Percentiles rank a stretch among this genome's conserved stretches.
phyloP scores from a whole-genome alignment of 2,329 filamentous ascomycete genomes.

The Periconia macrospinosa region DNA sequence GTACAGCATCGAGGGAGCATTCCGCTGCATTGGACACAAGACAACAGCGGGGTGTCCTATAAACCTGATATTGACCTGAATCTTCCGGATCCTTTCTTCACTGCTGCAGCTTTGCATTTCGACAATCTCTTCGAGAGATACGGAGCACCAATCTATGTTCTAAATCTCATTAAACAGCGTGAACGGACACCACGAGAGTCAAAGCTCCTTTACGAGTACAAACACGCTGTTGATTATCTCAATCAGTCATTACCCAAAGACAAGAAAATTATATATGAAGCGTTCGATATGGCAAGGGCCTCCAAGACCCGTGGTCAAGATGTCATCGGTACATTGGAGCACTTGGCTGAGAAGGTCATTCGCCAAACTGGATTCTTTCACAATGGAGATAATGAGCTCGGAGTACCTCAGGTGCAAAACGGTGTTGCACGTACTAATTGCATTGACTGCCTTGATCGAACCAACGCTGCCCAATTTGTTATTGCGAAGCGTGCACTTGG shows the following conservation, averaged over 20 bases:
- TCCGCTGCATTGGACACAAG: constrained; percentile 95
- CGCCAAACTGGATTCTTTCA: constrained; percentile 90
- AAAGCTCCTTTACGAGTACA: constrained; percentile 85
- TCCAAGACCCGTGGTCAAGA: constrained; percentile 89
- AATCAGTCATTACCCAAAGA: constrained; percentile 87
- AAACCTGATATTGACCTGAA: constrained; percentile 96
- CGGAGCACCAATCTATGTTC: constrained; percentile 84
- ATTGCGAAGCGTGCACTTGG: constrained; percentile 93
- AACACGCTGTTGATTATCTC: constrained; percentile 83
- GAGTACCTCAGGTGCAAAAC: constrained; percentile 75
- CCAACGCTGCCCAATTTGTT: constrained; percentile 96
- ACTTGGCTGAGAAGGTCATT: constrained; percentile 85
- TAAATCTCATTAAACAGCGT: constrained; percentile 84
- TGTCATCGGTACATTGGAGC: constrained; percentile 88
- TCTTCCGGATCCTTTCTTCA: constrained; percentile 94
- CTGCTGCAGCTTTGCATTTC: constrained; percentile 89
- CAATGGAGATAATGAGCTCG: constrained; percentile 75
- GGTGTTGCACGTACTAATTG: constrained; percentile 95
- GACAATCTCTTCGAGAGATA: constrained; percentile 93
- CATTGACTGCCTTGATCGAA: constrained; percentile 95
- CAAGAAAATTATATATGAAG: constrained; percentile 88
- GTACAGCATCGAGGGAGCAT: constrained; percentile 97
- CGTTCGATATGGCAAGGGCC: constrained; percentile 97
- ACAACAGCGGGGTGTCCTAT: constrained; percentile 90
- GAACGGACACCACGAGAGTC: constrained; percentile 90